Conservation (phyloP, 495 filamentous ascomycete species). For the Aspergillus leporis region DNA sequence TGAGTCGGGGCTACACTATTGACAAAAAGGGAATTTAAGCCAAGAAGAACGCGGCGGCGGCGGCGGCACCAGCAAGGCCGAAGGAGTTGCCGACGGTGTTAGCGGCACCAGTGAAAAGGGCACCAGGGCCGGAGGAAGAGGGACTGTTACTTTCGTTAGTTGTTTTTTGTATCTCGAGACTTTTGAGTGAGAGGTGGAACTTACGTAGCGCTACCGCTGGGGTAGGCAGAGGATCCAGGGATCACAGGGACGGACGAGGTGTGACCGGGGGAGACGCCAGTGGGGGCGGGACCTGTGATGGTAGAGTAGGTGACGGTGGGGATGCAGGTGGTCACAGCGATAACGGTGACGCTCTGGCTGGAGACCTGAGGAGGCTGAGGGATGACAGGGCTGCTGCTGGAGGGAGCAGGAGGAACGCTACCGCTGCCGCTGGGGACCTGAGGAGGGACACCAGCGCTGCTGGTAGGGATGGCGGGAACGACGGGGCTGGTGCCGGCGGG, state of each 20-base stretch:
- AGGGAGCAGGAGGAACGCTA: conserved; percentile 19
- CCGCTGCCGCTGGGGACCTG: conserved; percentile 13
- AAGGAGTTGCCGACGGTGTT: conserved; percentile 49
- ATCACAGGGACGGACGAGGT: conserved; percentile 30
- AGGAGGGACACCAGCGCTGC: conserved; percentile 14
- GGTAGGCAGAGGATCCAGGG: conserved; percentile 23
- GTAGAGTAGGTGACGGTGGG: conserved; percentile 46
- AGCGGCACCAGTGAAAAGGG: conserved; percentile 50
- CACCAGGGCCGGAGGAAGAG: conserved; percentile 34
- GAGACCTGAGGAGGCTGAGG: conserved; percentile 10
- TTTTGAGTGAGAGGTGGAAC: no score
- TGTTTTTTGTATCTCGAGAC: no score
- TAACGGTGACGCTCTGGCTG: conserved; percentile 25
- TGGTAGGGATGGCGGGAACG: conserved; percentile 19
- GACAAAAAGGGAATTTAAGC: conserved; percentile 47
- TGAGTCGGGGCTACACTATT: conserved; percentile 26
- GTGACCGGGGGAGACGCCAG: conserved; percentile 25
- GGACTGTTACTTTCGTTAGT: conserved; percentile 25
- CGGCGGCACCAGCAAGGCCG: conserved; percentile 49
- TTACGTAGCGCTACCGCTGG: conserved; percentile 31
- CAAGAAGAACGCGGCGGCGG: conserved; percentile 53
- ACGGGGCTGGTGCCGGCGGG: conserved; percentile 12
- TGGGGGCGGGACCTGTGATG: conserved; percentile 28
- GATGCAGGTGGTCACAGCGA: conserved; percentile 44
- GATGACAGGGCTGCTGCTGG: conserved; percentile 19